Evolutionary conservation across 768 basidiomycete species (phyloP).

Genomic region (Phylloporus scabripes): DNA sequence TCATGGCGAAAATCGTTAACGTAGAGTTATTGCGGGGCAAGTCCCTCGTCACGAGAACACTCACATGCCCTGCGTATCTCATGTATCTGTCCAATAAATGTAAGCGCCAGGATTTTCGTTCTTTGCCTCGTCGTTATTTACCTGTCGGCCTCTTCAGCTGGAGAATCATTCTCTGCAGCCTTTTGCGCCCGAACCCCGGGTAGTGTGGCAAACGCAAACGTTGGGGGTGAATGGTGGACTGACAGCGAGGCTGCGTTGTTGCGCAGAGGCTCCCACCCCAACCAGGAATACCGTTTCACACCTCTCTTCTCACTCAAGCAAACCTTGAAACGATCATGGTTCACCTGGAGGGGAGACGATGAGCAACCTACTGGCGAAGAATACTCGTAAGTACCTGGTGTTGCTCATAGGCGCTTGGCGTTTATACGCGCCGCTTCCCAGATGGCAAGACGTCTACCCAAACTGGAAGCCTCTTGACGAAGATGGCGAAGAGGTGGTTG

Average conservation of each 20-base stretch:
- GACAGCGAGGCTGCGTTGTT: slow-evolving; percentile 2
- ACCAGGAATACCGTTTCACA: slow-evolving; percentile 3
- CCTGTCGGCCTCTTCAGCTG: background rate
- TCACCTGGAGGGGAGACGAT: slow-evolving; percentile 4
- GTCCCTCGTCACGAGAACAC: slow-evolving; percentile 20
- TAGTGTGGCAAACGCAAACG: background rate
- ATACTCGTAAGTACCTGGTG: slow-evolving; percentile 3
- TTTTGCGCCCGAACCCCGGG: background rate
- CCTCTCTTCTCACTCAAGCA: slow-evolving; percentile 10
- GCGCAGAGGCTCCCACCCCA: background rate
- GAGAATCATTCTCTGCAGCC: slow-evolving; percentile 10
- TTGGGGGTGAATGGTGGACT: slow-evolving; percentile 4
- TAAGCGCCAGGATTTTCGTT: background rate
- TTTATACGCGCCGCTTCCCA: background rate
- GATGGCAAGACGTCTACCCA: slow-evolving; percentile 17
- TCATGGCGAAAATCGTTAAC: slow-evolving; percentile 1
- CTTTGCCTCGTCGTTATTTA: background rate
- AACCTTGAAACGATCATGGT: background rate
- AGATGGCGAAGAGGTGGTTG: slow-evolving; percentile 8
- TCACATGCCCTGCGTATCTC: slow-evolving; percentile 26
- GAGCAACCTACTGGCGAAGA: background rate
- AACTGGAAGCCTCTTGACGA: slow-evolving; percentile 20
- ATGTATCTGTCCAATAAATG: slow-evolving; percentile 21
- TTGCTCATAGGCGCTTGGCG: background rate
- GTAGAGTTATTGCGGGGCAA: slow-evolving; percentile 15